Evolutionary conservation across 2,329 filamentous ascomycete species (phyloP).

Genomic region (Niveomyces coronatus): DNA sequence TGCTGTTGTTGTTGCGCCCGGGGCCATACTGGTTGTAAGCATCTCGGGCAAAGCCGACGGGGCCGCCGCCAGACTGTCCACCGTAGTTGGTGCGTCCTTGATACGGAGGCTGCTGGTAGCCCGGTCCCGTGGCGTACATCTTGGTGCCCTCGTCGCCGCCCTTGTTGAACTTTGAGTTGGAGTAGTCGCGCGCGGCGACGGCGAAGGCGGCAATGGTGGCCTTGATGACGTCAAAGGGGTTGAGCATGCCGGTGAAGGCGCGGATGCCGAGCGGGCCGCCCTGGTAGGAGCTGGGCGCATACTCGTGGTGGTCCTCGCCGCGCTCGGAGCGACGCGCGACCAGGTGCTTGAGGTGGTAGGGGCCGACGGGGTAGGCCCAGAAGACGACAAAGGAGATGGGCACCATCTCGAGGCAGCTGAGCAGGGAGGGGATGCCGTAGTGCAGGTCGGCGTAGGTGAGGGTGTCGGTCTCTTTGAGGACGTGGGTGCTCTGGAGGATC

Average conservation of each 20-base stretch:
- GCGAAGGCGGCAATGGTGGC: constrained; percentile 5
- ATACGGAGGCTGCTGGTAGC: constrained; percentile 7
- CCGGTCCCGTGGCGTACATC: constrained; percentile 2
- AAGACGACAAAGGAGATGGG: constrained; percentile 16
- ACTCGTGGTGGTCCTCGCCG: constrained; percentile 6
- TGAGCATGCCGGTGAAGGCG: constrained; percentile 11
- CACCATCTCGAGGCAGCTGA: constrained; percentile 18
- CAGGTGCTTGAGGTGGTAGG: constrained; percentile 14
- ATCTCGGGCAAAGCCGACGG: constrained; percentile 3
- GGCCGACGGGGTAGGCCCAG: constrained; percentile 15
- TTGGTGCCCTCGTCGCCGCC: constrained; percentile 2
- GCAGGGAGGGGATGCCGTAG: constrained; percentile 15
- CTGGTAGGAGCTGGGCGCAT: constrained; percentile 14
- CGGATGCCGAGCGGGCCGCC: constrained; percentile 14
- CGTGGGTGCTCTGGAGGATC: constrained; percentile 14
- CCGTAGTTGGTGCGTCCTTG: constrained; percentile 2
- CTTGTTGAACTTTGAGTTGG: constrained; percentile 4
- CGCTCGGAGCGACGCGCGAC: constrained; percentile 7
- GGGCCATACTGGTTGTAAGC: constrained; percentile 4
- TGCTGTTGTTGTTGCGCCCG: neutral
- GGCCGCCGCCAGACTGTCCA: neutral
- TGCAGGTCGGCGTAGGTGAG: constrained; percentile 16
- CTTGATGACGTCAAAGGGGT: constrained; percentile 11
- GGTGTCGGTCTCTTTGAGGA: constrained; percentile 13
- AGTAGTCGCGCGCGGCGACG: constrained; percentile 3